Conservation (phyloP, 306 rosid species). For the Vigna unguiculata region DNA sequence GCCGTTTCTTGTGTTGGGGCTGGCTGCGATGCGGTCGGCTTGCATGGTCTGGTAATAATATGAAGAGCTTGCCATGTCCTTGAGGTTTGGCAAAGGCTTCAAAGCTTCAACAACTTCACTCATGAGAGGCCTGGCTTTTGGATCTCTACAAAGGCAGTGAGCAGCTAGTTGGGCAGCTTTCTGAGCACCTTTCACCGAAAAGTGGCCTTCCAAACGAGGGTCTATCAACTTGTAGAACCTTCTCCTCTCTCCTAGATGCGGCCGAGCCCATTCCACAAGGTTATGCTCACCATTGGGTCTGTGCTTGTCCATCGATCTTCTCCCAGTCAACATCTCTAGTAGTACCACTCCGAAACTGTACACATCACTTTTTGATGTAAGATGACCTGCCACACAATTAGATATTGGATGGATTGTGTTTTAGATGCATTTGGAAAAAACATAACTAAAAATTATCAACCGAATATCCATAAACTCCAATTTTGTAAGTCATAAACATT, state of each 20-base stretch:
- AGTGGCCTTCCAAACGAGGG: not conserved
- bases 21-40: not conserved
- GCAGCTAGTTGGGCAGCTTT: not conserved
- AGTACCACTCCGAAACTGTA: conserved; percentile 96
- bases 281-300: conserved; percentile 95
- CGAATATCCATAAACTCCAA: not conserved
- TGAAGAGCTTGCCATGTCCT: not conserved
- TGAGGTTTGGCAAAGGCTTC: not conserved
- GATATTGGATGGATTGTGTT: not conserved
- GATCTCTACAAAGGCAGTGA: not conserved
- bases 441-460: not conserved
- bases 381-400: conserved; percentile 73
- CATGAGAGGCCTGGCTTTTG: not conserved
- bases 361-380: conserved; percentile 93
- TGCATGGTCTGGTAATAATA: not conserved
- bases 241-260: conserved; percentile 88
- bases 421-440: conserved; percentile 1
- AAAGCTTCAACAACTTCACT: not conserved
- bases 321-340: conserved; percentile 91
- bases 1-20: not conserved
- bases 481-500: not conserved
- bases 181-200: not conserved
- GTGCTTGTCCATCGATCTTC: conserved; percentile 99
- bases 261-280: conserved; percentile 99
- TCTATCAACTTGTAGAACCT: conserved; percentile 73